Conservation (phyloP, 1,284 basidiomycete species). For the Trichosporon faecale region DNA sequence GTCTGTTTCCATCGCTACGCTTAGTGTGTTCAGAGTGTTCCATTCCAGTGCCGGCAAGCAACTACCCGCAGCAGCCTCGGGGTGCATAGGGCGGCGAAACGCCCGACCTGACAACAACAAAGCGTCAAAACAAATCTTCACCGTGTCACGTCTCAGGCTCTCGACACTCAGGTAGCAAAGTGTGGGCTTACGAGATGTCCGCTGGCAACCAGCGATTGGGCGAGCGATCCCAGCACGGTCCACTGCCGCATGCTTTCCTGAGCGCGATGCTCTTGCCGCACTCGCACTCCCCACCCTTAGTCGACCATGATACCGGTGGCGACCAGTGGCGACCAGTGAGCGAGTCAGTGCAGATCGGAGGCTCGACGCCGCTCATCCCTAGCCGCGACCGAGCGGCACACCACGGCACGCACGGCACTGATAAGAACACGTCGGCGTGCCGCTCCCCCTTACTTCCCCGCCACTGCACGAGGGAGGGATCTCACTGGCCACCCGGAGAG, state of each 20-base stretch:
- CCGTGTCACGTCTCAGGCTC: no score
- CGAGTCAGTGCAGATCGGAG: background rate
- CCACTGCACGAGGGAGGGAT: background rate
- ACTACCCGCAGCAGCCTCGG: background rate
- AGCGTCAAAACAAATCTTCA: conserved; percentile 2
- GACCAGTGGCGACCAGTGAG: no score
- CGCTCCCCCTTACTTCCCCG: no score
- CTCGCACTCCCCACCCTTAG: background rate
- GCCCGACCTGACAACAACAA: background rate
- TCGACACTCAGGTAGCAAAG: background rate
- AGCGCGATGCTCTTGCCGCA: background rate
- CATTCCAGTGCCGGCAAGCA: no score
- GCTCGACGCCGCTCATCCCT: background rate
- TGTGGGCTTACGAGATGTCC: background rate
- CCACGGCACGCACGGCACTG: background rate
- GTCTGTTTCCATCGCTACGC: no score
- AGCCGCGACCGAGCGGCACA: background rate
- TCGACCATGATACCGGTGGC: background rate
- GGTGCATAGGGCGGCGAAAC: background rate
- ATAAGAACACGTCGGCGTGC: background rate
- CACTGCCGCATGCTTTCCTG: background rate
- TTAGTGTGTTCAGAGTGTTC: no score
- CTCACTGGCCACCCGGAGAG: background rate
- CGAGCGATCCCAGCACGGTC: background rate
- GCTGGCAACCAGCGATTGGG: background rate